These are phyloP conservation scores for Microcyclosporella mali DNA, from an alignment of 2,329 filamentous ascomycete species.

Conservation along the genomic window DNA sequence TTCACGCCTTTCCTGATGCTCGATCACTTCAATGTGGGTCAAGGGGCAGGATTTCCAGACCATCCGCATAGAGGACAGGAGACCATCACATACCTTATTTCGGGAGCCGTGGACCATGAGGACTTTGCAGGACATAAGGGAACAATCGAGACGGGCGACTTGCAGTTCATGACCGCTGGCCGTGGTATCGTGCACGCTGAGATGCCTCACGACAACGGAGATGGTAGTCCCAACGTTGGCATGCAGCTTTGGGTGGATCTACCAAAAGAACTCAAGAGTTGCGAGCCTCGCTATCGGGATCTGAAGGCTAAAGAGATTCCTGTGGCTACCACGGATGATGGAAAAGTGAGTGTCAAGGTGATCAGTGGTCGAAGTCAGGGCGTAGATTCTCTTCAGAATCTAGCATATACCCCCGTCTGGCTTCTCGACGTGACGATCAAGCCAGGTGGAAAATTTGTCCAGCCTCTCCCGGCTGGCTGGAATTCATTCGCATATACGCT, in stretches of 20 bases:
- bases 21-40: slow-evolving; percentile 69
- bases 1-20: slow-evolving; percentile 94
- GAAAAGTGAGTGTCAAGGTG: slow-evolving; percentile 74
- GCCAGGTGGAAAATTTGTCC: slow-evolving; percentile 70
- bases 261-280: slow-evolving; percentile 71
- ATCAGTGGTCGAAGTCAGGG: slow-evolving; percentile 82
- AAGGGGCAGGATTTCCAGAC: slow-evolving; percentile 51
- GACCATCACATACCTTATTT: slow-evolving; percentile 83
- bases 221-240: slow-evolving; percentile 73
- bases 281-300: slow-evolving; percentile 89
- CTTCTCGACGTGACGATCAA: slow-evolving; percentile 74
- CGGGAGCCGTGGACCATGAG: slow-evolving; percentile 81
- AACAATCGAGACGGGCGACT: slow-evolving; percentile 76
- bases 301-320: slow-evolving; percentile 75
- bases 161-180: slow-evolving; percentile 94
- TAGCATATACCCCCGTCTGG: slow-evolving; percentile 98
- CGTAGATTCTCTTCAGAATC: slow-evolving; percentile 77
- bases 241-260: slow-evolving; percentile 96
- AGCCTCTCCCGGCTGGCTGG: slow-evolving; percentile 73
- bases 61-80: slow-evolving; percentile 67
- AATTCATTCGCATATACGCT: slow-evolving; percentile 86
- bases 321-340: slow-evolving; percentile 61
- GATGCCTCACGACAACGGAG: slow-evolving; percentile 75
- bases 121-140: slow-evolving; percentile 83
- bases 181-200: slow-evolving; percentile 89